These are phyloP conservation scores for Obelidium mucronatum DNA, from an alignment of 192 early-diverging fungal species.

Conservation along the genomic window DNA sequence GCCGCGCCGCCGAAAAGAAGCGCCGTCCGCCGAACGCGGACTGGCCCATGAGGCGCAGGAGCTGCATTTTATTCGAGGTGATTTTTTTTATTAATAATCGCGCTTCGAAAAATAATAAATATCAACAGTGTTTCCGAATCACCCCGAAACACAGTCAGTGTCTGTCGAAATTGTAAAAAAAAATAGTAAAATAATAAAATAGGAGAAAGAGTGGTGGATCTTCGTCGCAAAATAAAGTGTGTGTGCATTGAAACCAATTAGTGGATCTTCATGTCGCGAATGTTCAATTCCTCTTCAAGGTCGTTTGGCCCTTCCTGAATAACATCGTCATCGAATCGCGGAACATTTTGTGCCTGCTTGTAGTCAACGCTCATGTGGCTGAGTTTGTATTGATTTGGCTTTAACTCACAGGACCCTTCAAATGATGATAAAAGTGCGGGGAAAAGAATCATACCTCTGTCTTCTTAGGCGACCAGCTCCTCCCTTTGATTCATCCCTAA, in stretches of 20 bases:
- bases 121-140: too few relatives aligned
- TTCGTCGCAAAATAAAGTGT: too few relatives aligned
- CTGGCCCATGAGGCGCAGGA: not conserved
- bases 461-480: slow-evolving; percentile 3
- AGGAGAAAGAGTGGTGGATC: too few relatives aligned
- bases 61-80: not conserved
- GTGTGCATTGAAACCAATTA: not conserved
- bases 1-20: not conserved
- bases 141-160: not conserved
- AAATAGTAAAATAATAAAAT: not conserved
- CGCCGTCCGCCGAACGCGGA: not conserved
- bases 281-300: slow-evolving; percentile 36
- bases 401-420: too few relatives aligned
- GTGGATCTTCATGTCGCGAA: slow-evolving; percentile 32
- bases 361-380: slow-evolving; percentile 36
- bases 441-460: too few relatives aligned
- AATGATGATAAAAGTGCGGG: too few relatives aligned
- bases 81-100: not conserved
- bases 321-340: slow-evolving; percentile 26
- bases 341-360: slow-evolving; percentile 32
- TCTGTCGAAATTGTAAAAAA: not conserved
- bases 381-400: too few relatives aligned
- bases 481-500: slow-evolving; percentile 34
- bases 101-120: not conserved
- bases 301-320: slow-evolving; percentile 35